Conservation (phyloP, 1,284 basidiomycete species). For the Austroboletus niveus region DNA sequence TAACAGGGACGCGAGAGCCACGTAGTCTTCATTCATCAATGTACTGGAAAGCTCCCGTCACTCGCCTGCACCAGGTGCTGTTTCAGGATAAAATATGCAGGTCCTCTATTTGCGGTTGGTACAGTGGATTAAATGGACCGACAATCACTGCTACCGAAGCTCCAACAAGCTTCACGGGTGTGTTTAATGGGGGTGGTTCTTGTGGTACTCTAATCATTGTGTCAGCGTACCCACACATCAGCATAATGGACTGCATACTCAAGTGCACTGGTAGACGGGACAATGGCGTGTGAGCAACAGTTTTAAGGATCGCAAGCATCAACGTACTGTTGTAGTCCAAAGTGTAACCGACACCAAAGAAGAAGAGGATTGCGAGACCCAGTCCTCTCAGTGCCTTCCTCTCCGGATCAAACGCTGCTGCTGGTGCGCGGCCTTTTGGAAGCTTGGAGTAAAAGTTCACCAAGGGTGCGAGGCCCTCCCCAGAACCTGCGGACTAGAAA, state of each 20-base stretch:
- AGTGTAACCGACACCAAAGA: constrained; percentile 86
- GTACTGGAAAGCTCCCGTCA: neutral
- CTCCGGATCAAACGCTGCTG: constrained; percentile 68
- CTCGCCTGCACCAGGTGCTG: constrained; percentile 4
- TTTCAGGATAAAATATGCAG: constrained; percentile 15
- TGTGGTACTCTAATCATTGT: constrained; percentile 70
- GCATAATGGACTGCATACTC: constrained; percentile 49
- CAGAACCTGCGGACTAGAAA: constrained; percentile 70
- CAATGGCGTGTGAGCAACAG: constrained; percentile 2
- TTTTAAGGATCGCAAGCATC: constrained; percentile 1
- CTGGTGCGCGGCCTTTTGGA: constrained; percentile 75
- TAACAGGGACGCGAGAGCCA: neutral
- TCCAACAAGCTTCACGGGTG: neutral
- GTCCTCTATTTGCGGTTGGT: constrained; percentile 24
- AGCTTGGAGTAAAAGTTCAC: constrained; percentile 95
- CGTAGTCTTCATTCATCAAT: neutral
- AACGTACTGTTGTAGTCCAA: constrained; percentile 89
- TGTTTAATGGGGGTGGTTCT: constrained; percentile 75
- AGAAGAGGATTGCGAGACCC: constrained; percentile 67
- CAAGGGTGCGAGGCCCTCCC: constrained; percentile 77
- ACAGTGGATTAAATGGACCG: constrained; percentile 20
- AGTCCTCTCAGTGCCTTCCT: constrained; percentile 82
- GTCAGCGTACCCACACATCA: constrained; percentile 23
- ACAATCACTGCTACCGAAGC: constrained; percentile 1
- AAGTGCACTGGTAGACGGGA: constrained; percentile 59